These are phyloP conservation scores for Leptomonas pyrrhocoris DNA, from an alignment of 208 protist genomes.

Conservation along the genomic window DNA sequence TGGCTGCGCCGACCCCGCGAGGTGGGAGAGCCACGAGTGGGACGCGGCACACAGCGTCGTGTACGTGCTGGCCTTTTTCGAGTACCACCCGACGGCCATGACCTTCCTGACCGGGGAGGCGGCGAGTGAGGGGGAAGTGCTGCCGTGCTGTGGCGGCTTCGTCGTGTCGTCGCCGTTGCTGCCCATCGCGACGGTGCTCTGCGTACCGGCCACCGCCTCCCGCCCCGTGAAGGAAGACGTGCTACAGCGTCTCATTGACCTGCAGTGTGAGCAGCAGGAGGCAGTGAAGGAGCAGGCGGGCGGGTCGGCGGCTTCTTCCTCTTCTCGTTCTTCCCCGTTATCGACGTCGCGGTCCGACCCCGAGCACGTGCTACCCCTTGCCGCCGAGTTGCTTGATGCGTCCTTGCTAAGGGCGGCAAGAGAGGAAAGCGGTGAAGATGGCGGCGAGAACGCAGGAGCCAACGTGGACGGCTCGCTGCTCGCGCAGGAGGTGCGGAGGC, in stretches of 20 bases:
- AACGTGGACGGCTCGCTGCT: slow-evolving; percentile 16
- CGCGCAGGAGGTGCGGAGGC: slow-evolving; percentile 36
- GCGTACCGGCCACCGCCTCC: slow-evolving; percentile 44
- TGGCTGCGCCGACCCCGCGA: slow-evolving; percentile 30
- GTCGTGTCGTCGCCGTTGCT: slow-evolving; percentile 70
- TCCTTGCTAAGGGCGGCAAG: slow-evolving; percentile 7
- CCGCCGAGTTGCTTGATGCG: slow-evolving; percentile 17
- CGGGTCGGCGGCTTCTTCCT: not conserved
- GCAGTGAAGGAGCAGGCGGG: slow-evolving; percentile 26
- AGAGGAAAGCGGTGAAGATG: not conserved
- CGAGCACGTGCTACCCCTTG: not conserved
- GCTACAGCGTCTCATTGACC: slow-evolving; percentile 71
- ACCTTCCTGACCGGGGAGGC: slow-evolving; percentile 20
- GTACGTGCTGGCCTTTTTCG: slow-evolving; percentile 82
- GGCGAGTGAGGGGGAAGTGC: slow-evolving; percentile 20
- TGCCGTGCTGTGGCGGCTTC: slow-evolving; percentile 72
- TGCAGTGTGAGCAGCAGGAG: slow-evolving; percentile 76
- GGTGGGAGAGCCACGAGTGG: slow-evolving; percentile 66
- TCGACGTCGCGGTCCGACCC: not conserved
- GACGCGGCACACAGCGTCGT: slow-evolving; percentile 37
- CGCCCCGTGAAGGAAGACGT: slow-evolving; percentile 66
- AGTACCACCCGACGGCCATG: slow-evolving; percentile 52
- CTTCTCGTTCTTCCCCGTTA: slow-evolving; percentile 3
- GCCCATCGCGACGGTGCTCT: slow-evolving; percentile 80
- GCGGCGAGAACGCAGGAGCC: not conserved